Base-by-base conservation (phyloP, 2,329 filamentous ascomycete genomes). In the Rachicladosporium sp. region DNA sequence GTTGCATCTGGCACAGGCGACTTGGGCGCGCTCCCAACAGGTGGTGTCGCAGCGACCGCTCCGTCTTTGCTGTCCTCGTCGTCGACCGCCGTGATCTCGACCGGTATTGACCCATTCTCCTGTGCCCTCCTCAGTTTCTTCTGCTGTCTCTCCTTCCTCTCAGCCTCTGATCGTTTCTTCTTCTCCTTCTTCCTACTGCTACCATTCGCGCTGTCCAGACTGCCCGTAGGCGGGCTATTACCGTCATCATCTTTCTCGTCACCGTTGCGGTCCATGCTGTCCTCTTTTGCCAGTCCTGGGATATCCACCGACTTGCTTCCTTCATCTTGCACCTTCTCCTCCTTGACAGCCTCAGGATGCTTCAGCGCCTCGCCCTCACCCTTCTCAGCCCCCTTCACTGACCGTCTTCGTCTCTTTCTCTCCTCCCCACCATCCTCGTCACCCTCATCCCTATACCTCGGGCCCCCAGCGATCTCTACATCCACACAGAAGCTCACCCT, bases 401-500 rank as follows among this genome's bases (percentile, higher is more conserved):
- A 76, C 55, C 79, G 83, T 44, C 69, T 72, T 53, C 73, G 73
- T 42, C 73, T 73, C 33, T 65, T 63, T n/a, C 60, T 54, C 46
- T 56, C 40, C 52, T 59, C 61, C n/a, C 69, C 63, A 10, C 66
- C 63, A 7, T 70, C 60, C 5, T 73, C 71, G 10, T 69, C 69
- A 8, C 48, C 46, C 3, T 91, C 83, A 10, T 68, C 63, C 34
- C 58, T 64, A 50, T 93, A 91, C 50, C 76, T 79, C 15, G 88
- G 85, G 55, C 85, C 78, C 1, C 87, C 85, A 2, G 89, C 89
- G 54, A 98, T 93, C 60, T 98, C 91, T 3, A 98, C 88, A 55
- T 98, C 91, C 2, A 98, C 91, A 51, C 85, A 94, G 55, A 98
- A 98, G 0, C 89, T 83, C 0, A 98, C 91, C 38, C 87, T 76